phyloP scores from a whole-genome alignment of 305 asterid species.

The Fraxinus nigra region DNA sequence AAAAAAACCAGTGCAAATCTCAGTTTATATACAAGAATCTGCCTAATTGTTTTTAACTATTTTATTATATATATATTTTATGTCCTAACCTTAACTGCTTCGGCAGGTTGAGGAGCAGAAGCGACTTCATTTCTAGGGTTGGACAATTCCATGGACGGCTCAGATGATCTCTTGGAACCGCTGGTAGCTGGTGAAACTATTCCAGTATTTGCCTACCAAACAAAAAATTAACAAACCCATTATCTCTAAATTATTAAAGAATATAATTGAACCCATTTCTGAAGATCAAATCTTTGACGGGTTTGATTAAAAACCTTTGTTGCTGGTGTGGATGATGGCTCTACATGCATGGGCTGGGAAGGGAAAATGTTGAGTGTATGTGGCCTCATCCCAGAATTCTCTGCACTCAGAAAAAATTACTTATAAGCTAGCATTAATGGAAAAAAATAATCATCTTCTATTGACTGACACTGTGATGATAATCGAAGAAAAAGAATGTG shows the following conservation, averaged over 20 bases:
- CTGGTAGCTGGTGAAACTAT: conserved; percentile 52
- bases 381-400: conserved; percentile 74
- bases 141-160: conserved; percentile 67
- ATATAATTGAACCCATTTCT: neutral
- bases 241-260: conserved; percentile 13
- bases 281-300: conserved; percentile 1
- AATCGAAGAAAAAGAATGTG: neutral
- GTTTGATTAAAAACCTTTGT: conserved; percentile 37
- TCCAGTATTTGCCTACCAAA: conserved; percentile 60
- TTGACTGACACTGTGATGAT: neutral
- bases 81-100: conserved; percentile 67
- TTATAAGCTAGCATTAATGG: neutral
- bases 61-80: conserved; percentile 21
- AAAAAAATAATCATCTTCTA: neutral
- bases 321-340: conserved; percentile 50
- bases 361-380: conserved; percentile 89
- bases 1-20: conserved; percentile 25
- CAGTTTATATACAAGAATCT: conserved; percentile 25
- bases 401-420: conserved; percentile 34
- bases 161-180: conserved; percentile 73
- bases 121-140: conserved; percentile 56
- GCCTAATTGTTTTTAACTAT: conserved; percentile 6
- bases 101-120: conserved; percentile 49
- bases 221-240: conserved; percentile 30
- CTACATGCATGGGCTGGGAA: conserved; percentile 94